Conservation (phyloP, 305 asterid species). For the Fraxinus dipetala region DNA sequence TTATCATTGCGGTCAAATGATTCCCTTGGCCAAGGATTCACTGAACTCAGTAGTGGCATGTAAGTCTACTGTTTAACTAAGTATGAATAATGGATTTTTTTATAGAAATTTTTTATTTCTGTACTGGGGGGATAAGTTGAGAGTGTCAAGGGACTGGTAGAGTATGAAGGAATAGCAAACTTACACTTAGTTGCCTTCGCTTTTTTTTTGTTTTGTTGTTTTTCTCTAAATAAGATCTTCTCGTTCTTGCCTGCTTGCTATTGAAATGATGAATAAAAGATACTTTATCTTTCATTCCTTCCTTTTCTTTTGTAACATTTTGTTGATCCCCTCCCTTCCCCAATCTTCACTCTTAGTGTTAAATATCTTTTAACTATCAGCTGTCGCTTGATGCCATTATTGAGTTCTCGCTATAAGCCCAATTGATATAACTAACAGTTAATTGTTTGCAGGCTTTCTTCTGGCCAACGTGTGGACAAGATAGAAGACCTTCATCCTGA, state of each 20-base stretch:
- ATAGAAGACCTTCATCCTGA: conserved; percentile 72
- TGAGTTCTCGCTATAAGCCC: neutral
- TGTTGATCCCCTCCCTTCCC: neutral
- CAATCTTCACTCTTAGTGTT: neutral
- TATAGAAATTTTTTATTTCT: neutral
- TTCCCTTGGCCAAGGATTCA: conserved; percentile 25
- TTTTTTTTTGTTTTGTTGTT: neutral
- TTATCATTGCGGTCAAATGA: conserved; percentile 56
- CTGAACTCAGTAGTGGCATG: conserved; percentile 33
- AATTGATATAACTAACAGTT: neutral
- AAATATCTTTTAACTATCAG: neutral
- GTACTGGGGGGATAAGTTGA: neutral
- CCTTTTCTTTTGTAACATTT: neutral
- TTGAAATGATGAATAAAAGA: neutral
- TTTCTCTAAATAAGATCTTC: neutral
- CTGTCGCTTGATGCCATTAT: neutral
- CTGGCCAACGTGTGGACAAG: conserved; percentile 38
- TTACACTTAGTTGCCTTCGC: neutral
- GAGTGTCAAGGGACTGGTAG: neutral
- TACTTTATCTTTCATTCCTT: neutral
- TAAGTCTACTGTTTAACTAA: conserved; percentile 39
- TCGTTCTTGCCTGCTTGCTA: neutral
- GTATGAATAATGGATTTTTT: neutral
- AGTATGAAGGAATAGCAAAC: neutral
- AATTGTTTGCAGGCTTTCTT: conserved; percentile 42